phyloP scores from a whole-genome alignment of 495 filamentous ascomycete genomes.

The Achaetomiella virescens region DNA sequence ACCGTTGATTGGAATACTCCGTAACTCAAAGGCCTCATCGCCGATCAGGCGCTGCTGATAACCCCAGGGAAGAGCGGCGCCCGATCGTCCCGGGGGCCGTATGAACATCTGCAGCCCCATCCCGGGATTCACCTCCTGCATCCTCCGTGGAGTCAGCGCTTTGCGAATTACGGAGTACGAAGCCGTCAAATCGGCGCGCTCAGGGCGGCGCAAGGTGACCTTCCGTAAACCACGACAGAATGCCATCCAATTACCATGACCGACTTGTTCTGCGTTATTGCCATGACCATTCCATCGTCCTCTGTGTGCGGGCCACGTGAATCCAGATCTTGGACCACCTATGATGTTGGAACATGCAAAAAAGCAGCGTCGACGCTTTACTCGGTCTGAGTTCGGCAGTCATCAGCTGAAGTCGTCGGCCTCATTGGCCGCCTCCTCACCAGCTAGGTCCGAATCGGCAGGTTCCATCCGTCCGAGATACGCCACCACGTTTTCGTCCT shows the following conservation, averaged over 20 bases:
- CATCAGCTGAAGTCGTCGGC: conserved; percentile 45
- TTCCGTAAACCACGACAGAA: neutral
- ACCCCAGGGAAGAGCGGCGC: too few relatives aligned
- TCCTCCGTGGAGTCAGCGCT: too few relatives aligned
- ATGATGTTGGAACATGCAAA: conserved; percentile 1
- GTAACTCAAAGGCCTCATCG: too few relatives aligned
- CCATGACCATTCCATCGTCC: neutral
- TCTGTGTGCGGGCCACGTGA: neutral
- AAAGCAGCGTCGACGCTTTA: neutral
- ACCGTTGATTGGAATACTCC: too few relatives aligned
- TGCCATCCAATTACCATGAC: neutral
- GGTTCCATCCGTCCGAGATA: conserved; percentile 41
- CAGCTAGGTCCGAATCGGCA: conserved; percentile 30
- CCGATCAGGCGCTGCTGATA: too few relatives aligned
- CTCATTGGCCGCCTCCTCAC: conserved; percentile 36
- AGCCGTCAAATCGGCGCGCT: too few relatives aligned
- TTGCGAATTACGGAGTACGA: too few relatives aligned
- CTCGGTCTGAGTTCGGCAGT: conserved; percentile 4
- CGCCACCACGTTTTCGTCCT: conserved; percentile 33
- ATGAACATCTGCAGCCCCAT: too few relatives aligned
- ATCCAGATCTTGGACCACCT: neutral
- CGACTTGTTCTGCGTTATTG: neutral
- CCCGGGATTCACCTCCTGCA: too few relatives aligned
- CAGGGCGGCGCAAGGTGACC: too few relatives aligned
- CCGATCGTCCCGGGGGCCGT: too few relatives aligned